Percentiles rank a stretch among this genome's conserved stretches.
These are phyloP conservation scores for Alternaria longipes DNA, from an alignment of 2,329 filamentous ascomycete genomes.

Conservation along the genomic window DNA sequence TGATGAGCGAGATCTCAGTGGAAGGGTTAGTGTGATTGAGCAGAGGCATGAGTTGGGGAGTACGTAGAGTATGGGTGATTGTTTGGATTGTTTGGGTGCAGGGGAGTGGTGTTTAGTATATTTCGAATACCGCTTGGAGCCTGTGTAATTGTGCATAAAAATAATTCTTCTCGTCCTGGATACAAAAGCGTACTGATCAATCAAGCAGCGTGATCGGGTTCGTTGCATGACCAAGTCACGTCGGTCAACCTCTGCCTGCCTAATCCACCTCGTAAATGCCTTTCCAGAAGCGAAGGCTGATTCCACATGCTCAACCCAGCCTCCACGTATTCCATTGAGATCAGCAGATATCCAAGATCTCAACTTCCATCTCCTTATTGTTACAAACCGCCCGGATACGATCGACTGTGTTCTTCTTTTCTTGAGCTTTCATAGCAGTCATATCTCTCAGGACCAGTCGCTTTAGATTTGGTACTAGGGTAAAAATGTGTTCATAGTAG, in stretches of 20 bases:
- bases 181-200: background rate
- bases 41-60: background rate
- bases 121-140: rapidly evolving
- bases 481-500: too few relatives aligned
- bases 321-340: rapidly evolving
- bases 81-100: rapidly evolving
- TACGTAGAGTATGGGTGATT: background rate
- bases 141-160: background rate
- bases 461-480: too few relatives aligned
- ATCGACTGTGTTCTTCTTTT: too few relatives aligned
- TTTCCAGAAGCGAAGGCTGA: background rate
- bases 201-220: background rate
- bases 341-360: background rate
- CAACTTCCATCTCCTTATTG: background rate
- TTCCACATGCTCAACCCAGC: rapidly evolving
- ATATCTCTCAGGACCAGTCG: too few relatives aligned
- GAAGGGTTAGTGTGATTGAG: background rate
- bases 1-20: background rate
- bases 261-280: rapidly evolving
- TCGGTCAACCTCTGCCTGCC: background rate
- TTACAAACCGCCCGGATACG: rapidly evolving
- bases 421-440: too few relatives aligned
- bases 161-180: background rate
- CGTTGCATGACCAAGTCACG: background rate
- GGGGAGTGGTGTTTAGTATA: too few relatives aligned